phyloP scores from a whole-genome alignment of 1,284 basidiomycete species.

The Spongiforma sp. region DNA sequence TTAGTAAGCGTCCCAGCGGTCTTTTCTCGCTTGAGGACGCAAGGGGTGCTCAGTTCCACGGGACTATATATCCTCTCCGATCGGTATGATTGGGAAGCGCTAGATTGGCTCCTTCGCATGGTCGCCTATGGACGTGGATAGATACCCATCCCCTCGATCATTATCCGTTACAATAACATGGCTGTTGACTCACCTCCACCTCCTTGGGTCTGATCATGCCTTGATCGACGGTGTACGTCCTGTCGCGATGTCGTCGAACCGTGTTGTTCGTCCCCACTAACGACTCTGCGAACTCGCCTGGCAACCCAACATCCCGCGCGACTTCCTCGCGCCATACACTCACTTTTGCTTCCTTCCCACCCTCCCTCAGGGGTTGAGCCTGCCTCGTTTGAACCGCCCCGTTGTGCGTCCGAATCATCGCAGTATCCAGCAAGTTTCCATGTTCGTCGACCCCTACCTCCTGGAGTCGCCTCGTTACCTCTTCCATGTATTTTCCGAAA shows the following conservation, averaged over 20 bases:
- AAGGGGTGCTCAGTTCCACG: conserved; percentile 22
- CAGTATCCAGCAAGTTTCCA: conserved; percentile 26
- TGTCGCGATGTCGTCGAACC: conserved; percentile 15
- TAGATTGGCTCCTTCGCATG: conserved; percentile 27
- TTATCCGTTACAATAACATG: not conserved
- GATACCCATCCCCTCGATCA: not conserved
- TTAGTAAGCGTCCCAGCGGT: conserved; percentile 15
- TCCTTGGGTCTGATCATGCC: conserved; percentile 23
- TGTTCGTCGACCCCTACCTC: conserved; percentile 41
- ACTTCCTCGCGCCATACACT: conserved; percentile 59
- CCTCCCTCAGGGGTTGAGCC: conserved; percentile 14
- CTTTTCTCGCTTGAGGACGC: conserved; percentile 25
- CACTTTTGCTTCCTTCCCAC: conserved; percentile 47
- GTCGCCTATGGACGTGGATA: conserved; percentile 14
- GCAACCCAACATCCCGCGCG: conserved; percentile 39
- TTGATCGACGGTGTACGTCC: conserved; percentile 15
- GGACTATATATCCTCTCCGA: conserved; percentile 33
- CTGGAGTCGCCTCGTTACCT: conserved; percentile 51
- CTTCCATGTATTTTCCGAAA: conserved; percentile 50
- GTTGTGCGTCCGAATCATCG: conserved; percentile 16
- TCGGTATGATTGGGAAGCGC: conserved; percentile 24
- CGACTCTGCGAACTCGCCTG: conserved; percentile 33
- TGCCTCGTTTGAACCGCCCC: conserved; percentile 2
- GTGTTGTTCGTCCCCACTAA: conserved; percentile 16
- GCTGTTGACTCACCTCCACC: conserved; percentile 24